These are phyloP conservation scores for Chaetomiaceae sp. DNA, from an alignment of 2,329 filamentous ascomycete species.

Conservation along the genomic window DNA sequence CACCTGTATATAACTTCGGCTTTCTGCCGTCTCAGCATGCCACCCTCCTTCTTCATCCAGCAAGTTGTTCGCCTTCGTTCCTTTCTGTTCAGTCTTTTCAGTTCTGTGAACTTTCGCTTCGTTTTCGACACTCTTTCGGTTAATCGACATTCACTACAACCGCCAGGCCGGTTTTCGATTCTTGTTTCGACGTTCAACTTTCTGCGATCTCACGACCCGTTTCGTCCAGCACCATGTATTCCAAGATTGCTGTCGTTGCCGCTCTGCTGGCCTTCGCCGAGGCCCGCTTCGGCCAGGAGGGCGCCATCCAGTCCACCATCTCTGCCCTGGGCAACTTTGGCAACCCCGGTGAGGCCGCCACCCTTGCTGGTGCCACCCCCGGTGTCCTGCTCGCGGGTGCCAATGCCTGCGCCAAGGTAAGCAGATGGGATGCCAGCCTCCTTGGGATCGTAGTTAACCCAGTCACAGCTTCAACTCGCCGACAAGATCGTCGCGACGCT, in stretches of 20 bases:
- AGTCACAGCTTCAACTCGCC: slow-evolving; percentile 51
- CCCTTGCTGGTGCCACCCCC: slow-evolving; percentile 59
- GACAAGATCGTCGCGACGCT: slow-evolving; percentile 61
- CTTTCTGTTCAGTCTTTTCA: slow-evolving; percentile 22
- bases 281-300: slow-evolving; percentile 62
- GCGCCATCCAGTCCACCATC: slow-evolving; percentile 52
- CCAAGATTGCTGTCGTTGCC: slow-evolving; percentile 23
- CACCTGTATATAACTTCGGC: slow-evolving; percentile 24
- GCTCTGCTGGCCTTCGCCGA: slow-evolving; percentile 42
- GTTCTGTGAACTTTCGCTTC: slow-evolving; percentile 31
- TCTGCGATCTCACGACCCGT: background rate
- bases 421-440: background rate
- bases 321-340: slow-evolving; percentile 51
- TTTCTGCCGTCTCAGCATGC: background rate
- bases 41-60: slow-evolving; percentile 13
- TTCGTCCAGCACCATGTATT: slow-evolving; percentile 23
- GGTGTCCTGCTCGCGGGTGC: slow-evolving; percentile 60
- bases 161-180: slow-evolving; percentile 15
- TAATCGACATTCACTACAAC: slow-evolving; percentile 7
- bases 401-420: slow-evolving; percentile 61
- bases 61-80: slow-evolving; percentile 22
- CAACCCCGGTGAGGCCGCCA: slow-evolving; percentile 56
- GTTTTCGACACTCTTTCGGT: slow-evolving; percentile 24
- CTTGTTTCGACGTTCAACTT: slow-evolving; percentile 16
- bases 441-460: slow-evolving; percentile 20